These are phyloP conservation scores for Hyphopichia buzzinii DNA, from an alignment of 1,139 yeast species.

Conservation along the genomic window DNA sequence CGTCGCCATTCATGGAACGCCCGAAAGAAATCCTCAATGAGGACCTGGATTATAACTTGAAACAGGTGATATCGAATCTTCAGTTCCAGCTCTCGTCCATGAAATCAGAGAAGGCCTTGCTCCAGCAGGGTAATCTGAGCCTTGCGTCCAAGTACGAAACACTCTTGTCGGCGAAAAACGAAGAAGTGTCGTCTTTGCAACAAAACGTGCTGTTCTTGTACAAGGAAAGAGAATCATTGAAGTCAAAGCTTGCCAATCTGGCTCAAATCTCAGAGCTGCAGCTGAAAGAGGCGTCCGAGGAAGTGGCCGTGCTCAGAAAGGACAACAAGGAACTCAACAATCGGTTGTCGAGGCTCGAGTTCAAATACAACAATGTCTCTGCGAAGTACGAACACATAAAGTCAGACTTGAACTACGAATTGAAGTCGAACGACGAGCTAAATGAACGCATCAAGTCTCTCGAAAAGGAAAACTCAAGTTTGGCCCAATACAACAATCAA, in stretches of 20 bases:
- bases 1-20: constrained; percentile 47
- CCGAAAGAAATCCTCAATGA: constrained; percentile 23
- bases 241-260: constrained; percentile 48
- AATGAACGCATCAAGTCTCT: constrained; percentile 20
- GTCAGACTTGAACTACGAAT: constrained; percentile 29
- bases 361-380: constrained; percentile 10
- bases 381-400: constrained; percentile 28
- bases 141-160: constrained; percentile 28
- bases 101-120: constrained; percentile 32
- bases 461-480: constrained; percentile 19
- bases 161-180: constrained; percentile 29
- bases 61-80: constrained; percentile 19
- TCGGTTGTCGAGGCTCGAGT: constrained; percentile 18
- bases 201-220: constrained; percentile 57
- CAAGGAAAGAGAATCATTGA: constrained; percentile 54
- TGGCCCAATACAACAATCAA: constrained; percentile 40
- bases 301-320: constrained; percentile 13
- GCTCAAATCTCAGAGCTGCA: constrained; percentile 22
- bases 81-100: constrained; percentile 29
- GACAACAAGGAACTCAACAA: constrained; percentile 21
- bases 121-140: constrained; percentile 32
- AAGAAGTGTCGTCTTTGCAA: constrained; percentile 38
- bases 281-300: constrained; percentile 25
- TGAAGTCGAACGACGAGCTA: constrained; percentile 28
- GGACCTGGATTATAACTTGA: constrained; percentile 13